Evolutionary conservation across 176 grass and related monocot species (phyloP), one percentile per base, ranked within the genome.

Genomic region (Raddia guianensis): DNA sequence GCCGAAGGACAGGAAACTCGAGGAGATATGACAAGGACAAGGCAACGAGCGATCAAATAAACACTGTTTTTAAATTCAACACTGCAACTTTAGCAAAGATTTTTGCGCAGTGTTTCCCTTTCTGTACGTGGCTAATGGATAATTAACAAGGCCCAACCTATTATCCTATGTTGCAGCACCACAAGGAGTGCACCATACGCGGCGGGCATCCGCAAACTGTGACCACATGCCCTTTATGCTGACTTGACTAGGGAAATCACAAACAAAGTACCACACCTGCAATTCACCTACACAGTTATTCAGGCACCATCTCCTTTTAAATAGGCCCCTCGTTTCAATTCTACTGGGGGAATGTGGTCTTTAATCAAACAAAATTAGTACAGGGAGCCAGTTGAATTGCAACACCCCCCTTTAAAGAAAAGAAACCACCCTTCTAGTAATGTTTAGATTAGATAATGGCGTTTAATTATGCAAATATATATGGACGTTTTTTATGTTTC

Each of bases 111-210:
- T 78, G 66, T 83, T 87, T 44, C 40, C 45, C 66, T 58, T 83
- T 73, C n/a, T 56, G 16, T 57, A 67, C 57, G 52, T 66, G 59
- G 66, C 66, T 87, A 57, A 66, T 73, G 59, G 80, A 58, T 78
- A 40, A 65, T 59, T 37, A 83, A 49, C 51, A 83, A 35, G 42
- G n/a, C 45, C 13, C 63, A 84, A 14, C 8, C 48, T 9, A 66
- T 9, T 37, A 46, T 75, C 27, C 81, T 47, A 45, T 74, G 34
- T 73, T 74, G 59, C 72, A 51, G 66, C 46, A 73, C 69, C 15
- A 77, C 66, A 45, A 47, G 74, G 64, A 81, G 20, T 80, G 76
- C 83, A 87, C 60, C 76, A 86, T 86, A 86, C 61, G 88, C 88
- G 42, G 83, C 59, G 68, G 67, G 79, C 83, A 90, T 44, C 88